Evolutionary conservation across 2,329 filamentous ascomycete species (phyloP), one percentile per base, ranked within the genome.

Genomic region (Diaporthe destruens): DNA sequence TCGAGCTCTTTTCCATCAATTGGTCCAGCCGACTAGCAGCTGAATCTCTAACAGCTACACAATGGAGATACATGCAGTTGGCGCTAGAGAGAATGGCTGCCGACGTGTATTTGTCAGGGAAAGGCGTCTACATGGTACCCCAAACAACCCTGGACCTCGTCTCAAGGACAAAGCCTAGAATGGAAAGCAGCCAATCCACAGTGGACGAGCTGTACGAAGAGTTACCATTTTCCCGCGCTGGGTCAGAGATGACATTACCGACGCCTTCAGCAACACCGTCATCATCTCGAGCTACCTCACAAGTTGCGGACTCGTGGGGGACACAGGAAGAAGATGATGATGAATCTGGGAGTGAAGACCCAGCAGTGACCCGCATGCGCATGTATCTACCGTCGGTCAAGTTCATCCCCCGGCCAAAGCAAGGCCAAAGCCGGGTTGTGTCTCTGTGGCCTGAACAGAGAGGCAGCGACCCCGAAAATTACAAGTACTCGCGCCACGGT

Each of bases 381-480:
- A 79, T 79, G 65, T 83, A 82, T 72, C 77, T 79, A 1, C 71
- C 77, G 34, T 79, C 77, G 2, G 79, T 82, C 29, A 77, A 75
- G 59, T 75, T 78, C 4, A 77, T 75, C 39, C 75, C 77, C 44
- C 77, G 79, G 1, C 70, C 76, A 39, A 74, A 74, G 6, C 70
- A 56, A 0, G 77, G 74, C 9, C 76, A 77, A 51, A 76, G 78
- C n/a, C 76, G 76, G 14, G 67, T 83, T 23, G 70, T 83, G 4
- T 76, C 78, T 1, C 78, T 82, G 54, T 84, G 82, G 82, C 78
- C 78, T 23, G 76, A 78, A n/a, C 73, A 75, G 8, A 77, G 79
- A 20, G 80, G 80, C n/a, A 72, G 68, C 29, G 78, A 84, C 73
- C 82, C 82, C 18, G 71, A 74, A 5, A 67, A 77, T 23, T 83